Percentiles rank a stretch among this genome's conserved stretches.
These are phyloP conservation scores for Penicillium brevicompactum DNA, from an alignment of 2,329 filamentous ascomycete species.

Conservation along the genomic window DNA sequence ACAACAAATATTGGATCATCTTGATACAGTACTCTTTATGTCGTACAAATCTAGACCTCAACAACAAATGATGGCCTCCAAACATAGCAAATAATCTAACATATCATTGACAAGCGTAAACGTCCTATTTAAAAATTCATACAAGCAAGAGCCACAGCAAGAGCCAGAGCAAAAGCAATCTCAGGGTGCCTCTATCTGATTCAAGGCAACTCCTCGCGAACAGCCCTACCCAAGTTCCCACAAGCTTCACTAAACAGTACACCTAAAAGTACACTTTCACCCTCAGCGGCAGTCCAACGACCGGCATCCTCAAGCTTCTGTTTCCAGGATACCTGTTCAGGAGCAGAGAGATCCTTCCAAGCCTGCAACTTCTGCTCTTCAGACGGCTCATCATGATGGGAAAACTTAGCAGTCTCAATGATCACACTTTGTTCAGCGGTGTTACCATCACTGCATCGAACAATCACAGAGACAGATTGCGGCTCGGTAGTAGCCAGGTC, in stretches of 20 bases:
- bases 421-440: constrained; percentile 25
- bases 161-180: background rate
- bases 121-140: constrained; percentile 5
- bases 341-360: constrained; percentile 70
- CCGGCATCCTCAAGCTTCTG: constrained; percentile 68
- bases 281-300: constrained; percentile 77
- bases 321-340: constrained; percentile 71
- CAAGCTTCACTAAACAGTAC: constrained; percentile 72
- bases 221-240: constrained; percentile 17
- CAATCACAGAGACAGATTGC: constrained; percentile 23
- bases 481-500: constrained; percentile 16
- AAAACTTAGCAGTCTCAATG: constrained; percentile 21
- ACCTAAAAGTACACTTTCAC: constrained; percentile 74
- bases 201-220: constrained; percentile 21
- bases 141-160: background rate
- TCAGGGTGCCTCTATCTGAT: background rate
- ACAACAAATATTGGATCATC: no score
- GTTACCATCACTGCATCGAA: constrained; percentile 21
- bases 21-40: no score
- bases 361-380: constrained; percentile 33
- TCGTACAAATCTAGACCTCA: no score
- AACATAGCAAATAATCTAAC: background rate
- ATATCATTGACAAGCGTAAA: constrained; percentile 11
- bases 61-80: no score
- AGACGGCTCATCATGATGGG: constrained; percentile 1